Conservation (phyloP, 768 basidiomycete species). For the Panaeolus papilionaceus region DNA sequence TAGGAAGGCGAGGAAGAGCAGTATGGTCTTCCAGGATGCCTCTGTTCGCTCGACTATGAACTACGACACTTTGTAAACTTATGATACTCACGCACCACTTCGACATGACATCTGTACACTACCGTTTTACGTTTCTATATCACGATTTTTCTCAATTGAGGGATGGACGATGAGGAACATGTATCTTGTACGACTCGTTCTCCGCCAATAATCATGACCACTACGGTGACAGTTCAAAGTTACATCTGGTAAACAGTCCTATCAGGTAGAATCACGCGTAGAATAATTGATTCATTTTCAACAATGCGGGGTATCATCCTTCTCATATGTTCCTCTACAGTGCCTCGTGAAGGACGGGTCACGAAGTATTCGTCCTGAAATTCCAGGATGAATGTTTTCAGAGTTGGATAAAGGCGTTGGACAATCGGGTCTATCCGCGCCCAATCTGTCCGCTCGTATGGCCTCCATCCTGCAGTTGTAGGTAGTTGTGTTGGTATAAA, state of each 20-base stretch:
- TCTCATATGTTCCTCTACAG: background rate
- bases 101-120: background rate
- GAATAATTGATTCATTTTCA: background rate
- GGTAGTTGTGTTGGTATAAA: background rate
- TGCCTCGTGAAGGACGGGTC: background rate
- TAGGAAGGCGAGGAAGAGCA: slow-evolving; percentile 1
- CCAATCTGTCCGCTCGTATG: slow-evolving; percentile 3
- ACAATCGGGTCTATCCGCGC: background rate
- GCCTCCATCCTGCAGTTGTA: background rate
- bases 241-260: background rate
- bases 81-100: background rate
- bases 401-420: background rate
- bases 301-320: slow-evolving; percentile 4
- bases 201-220: too few relatives aligned
- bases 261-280: background rate
- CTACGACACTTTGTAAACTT: background rate
- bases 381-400: background rate
- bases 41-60: background rate
- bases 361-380: slow-evolving; percentile 6
- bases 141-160: too few relatives aligned
- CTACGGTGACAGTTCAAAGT: too few relatives aligned
- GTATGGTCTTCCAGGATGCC: slow-evolving; percentile 2
- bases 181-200: too few relatives aligned
- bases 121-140: background rate
- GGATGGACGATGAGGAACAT: too few relatives aligned